phyloP scores from a whole-genome alignment of 208 protist genomes.

The Leptomonas seymouri region DNA sequence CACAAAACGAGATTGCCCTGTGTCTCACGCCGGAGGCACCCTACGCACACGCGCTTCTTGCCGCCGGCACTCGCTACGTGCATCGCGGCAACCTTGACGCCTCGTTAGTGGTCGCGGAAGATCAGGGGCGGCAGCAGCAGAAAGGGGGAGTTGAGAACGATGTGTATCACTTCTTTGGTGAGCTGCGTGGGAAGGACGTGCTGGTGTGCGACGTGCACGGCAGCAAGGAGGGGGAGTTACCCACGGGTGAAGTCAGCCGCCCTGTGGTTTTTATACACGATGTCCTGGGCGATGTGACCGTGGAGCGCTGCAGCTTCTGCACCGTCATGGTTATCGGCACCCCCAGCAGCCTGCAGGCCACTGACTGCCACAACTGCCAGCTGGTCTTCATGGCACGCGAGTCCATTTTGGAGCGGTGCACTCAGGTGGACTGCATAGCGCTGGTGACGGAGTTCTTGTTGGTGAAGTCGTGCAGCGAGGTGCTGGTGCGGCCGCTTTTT shows the following conservation, averaged over 20 bases:
- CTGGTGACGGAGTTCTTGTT: conserved; percentile 67
- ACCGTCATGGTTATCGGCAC: conserved; percentile 71
- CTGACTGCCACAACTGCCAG: conserved; percentile 55
- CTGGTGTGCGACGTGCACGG: conserved; percentile 63
- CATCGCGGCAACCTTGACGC: conserved; percentile 50
- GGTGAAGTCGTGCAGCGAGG: conserved; percentile 22
- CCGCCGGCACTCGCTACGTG: conserved; percentile 50
- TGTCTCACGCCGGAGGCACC: conserved; percentile 59
- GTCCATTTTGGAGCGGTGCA: conserved; percentile 48
- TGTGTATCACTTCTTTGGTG: conserved; percentile 45
- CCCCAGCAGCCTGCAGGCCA: conserved; percentile 43
- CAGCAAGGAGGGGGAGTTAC: neutral
- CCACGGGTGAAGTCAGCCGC: conserved; percentile 3
- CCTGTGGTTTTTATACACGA: conserved; percentile 79
- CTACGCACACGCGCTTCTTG: conserved; percentile 58
- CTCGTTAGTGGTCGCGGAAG: neutral
- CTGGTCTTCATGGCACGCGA: conserved; percentile 61
- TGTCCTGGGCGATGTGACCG: conserved; percentile 57
- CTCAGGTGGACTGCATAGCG: conserved; percentile 37
- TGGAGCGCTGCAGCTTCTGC: conserved; percentile 74
- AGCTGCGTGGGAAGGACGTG: conserved; percentile 59
- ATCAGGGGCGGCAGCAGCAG: neutral
- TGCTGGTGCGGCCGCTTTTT: conserved; percentile 53
- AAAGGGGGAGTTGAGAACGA: neutral
- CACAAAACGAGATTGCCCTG: conserved; percentile 23